Percentiles rank a stretch among this genome's conserved stretches.
Evolutionary conservation across 1,139 yeast genomes (phyloP).

Genomic region (Lodderomyces metapsilosis): DNA sequence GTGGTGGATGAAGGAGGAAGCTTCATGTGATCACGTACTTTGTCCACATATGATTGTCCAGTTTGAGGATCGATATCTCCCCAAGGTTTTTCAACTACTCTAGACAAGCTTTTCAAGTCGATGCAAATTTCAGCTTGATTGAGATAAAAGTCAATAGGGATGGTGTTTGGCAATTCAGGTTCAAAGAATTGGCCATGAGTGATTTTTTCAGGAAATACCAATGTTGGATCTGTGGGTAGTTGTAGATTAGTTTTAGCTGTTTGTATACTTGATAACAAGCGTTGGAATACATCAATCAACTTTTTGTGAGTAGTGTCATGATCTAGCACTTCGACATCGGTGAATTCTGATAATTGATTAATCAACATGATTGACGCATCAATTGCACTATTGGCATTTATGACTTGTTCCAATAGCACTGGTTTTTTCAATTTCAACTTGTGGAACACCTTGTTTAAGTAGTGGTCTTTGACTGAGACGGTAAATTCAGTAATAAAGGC

Average conservation of each 20-base stretch:
- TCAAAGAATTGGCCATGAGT: conserved; percentile 26
- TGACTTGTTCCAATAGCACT: conserved; percentile 32
- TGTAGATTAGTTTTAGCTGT: conserved; percentile 38
- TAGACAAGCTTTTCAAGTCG: conserved; percentile 39
- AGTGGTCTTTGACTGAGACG: conserved; percentile 27
- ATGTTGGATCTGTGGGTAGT: conserved; percentile 41
- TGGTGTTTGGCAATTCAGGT: conserved; percentile 31
- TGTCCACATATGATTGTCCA: conserved; percentile 42
- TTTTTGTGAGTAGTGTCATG: conserved; percentile 16
- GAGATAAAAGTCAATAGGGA: conserved; percentile 41
- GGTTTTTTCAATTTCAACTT: conserved; percentile 29
- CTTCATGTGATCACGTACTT: conserved; percentile 42
- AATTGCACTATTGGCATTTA: conserved; percentile 31
- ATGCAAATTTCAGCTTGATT: conserved; percentile 47
- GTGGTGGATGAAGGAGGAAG: conserved; percentile 18
- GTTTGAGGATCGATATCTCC: conserved; percentile 28
- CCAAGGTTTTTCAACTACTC: conserved; percentile 45
- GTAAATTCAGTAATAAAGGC: conserved; percentile 33
- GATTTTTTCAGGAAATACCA: conserved; percentile 41
- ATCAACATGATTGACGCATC: conserved; percentile 30
- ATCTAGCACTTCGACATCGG: conserved; percentile 11
- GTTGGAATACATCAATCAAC: conserved; percentile 25
- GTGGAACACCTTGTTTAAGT: conserved; percentile 31
- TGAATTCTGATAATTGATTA: conserved; percentile 16
- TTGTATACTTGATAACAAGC: conserved; percentile 28